These are phyloP conservation scores for Protea cynaroides DNA, from an alignment of 164 flowering plant genomes.

Conservation along the genomic window DNA sequence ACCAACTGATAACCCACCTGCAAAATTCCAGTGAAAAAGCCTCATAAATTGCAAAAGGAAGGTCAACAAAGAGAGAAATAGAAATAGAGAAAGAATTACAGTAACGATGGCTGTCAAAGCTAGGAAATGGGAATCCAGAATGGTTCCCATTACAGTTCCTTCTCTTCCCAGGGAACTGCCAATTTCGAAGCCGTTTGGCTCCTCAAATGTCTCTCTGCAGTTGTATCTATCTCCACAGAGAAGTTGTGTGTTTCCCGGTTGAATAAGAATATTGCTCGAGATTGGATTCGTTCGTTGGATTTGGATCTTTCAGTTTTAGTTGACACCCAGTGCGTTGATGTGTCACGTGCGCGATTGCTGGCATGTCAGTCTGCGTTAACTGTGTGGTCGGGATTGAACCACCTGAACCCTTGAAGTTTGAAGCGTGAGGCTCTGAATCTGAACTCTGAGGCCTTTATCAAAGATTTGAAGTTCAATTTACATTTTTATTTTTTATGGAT, in stretches of 20 bases:
- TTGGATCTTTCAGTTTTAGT: too few species aligned
- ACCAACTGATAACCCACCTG: slow-evolving; percentile 77
- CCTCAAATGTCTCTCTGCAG: neutral
- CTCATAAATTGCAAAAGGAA: neutral
- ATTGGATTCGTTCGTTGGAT: too few species aligned
- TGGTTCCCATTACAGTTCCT: slow-evolving; percentile 51
- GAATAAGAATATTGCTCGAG: too few species aligned
- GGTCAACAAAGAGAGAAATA: neutral
- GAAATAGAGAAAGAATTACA: slow-evolving; percentile 14
- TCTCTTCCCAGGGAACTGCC: neutral
- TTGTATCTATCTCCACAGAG: neutral
- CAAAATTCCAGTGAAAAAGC: neutral
- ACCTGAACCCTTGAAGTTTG: too few species aligned
- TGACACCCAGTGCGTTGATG: too few species aligned
- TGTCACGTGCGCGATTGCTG: too few species aligned
- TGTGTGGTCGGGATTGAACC: too few species aligned
- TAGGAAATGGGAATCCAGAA: slow-evolving; percentile 80
- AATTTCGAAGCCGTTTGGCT: neutral
- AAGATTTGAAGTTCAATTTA: too few species aligned
- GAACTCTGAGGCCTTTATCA: too few species aligned
- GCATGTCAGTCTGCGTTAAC: too few species aligned
- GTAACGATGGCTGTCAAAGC: slow-evolving; percentile 72
- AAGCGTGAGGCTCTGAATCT: too few species aligned
- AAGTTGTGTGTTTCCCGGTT: too few species aligned
- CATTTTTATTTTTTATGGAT: slow-evolving; percentile 1